phyloP scores from a whole-genome alignment of 495 filamentous ascomycete genomes.

The Rostrohypoxylon terebratum region DNA sequence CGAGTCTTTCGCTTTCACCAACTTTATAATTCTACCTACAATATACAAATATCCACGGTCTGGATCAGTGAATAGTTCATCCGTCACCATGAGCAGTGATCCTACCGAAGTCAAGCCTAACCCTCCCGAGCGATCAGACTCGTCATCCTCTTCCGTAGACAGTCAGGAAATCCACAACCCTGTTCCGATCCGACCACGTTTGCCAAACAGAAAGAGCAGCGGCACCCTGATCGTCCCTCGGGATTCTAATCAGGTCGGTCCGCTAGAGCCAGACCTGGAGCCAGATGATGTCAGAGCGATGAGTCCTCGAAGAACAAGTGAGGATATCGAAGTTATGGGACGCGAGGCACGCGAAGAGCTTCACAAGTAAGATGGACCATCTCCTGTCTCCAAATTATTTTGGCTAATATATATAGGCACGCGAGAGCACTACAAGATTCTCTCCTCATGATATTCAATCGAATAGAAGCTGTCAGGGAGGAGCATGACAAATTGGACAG shows the following conservation, averaged over 20 bases:
- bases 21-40: constrained; percentile 35
- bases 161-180: constrained; percentile 55
- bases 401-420: constrained; percentile 68
- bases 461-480: constrained; percentile 91
- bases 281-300: constrained; percentile 92
- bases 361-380: constrained; percentile 56
- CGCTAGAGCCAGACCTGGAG: constrained; percentile 72
- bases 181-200: constrained; percentile 62
- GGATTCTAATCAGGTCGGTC: constrained; percentile 74
- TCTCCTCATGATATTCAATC: constrained; percentile 86
- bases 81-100: constrained; percentile 45
- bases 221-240: constrained; percentile 84
- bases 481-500: constrained; percentile 95
- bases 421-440: constrained; percentile 88
- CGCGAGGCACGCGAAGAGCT: constrained; percentile 75
- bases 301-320: constrained; percentile 91
- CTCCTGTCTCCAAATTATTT: constrained; percentile 54
- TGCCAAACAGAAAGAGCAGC: constrained; percentile 75
- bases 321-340: constrained; percentile 86
- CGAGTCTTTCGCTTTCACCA: constrained; percentile 34
- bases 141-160: constrained; percentile 56
- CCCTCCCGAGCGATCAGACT: constrained; percentile 51
- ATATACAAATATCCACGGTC: constrained; percentile 20
- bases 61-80: constrained; percentile 31
- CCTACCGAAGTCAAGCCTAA: constrained; percentile 41